A percentile compares a stretch with the other conserved stretches of the same genome.
Evolutionary conservation across 345 rosid species (phyloP).

Genomic region (Eucalyptus sp.): DNA sequence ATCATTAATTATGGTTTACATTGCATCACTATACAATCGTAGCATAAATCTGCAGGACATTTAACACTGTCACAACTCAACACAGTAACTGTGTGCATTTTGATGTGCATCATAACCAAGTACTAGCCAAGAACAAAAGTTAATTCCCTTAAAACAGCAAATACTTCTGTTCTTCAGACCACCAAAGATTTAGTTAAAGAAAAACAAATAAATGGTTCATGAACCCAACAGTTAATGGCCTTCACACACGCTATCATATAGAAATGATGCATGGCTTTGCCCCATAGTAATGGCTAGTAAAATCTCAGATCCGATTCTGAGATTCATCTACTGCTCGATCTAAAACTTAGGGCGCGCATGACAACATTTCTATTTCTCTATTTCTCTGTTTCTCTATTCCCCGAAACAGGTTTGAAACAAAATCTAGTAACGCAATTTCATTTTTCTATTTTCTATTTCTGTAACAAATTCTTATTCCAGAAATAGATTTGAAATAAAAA

Average conservation of each 20-base stretch:
- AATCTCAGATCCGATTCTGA: neutral
- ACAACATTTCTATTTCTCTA: too few relatives aligned
- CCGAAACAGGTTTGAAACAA: too few relatives aligned
- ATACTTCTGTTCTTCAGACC: neutral
- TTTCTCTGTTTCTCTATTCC: too few relatives aligned
- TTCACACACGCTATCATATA: neutral
- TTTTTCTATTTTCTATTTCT: too few relatives aligned
- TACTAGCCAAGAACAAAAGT: neutral
- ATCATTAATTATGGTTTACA: neutral
- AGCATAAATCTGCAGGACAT: neutral
- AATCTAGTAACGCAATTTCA: too few relatives aligned
- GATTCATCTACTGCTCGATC: neutral
- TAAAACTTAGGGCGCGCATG: neutral
- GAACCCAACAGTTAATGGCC: neutral
- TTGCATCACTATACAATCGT: neutral
- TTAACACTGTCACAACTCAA: neutral
- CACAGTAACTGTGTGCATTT: neutral
- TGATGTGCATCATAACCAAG: neutral
- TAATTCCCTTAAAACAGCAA: neutral
- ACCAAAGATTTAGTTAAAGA: neutral
- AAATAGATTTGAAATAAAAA: too few relatives aligned
- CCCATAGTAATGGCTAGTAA: neutral
- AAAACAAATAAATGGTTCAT: neutral
- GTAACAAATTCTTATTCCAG: too few relatives aligned
- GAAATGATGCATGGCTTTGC: neutral